Evolutionary conservation across 2,329 filamentous ascomycete species (phyloP).

Genomic region (Alternaria dauci): DNA sequence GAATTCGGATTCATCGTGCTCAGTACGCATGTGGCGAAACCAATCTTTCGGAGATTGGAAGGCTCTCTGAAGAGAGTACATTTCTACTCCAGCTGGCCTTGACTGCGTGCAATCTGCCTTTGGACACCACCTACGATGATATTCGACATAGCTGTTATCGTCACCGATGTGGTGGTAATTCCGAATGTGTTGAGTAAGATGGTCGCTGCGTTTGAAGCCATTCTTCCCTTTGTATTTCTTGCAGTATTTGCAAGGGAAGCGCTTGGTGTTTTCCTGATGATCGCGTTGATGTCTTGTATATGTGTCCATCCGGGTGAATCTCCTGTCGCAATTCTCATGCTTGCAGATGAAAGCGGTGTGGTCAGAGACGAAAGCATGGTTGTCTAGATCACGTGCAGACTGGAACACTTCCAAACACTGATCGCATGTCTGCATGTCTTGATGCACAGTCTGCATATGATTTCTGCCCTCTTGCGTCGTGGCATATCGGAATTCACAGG

Average conservation of each 20-base stretch:
- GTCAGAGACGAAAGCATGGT: fast-evolving
- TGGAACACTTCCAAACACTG: neutral
- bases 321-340: neutral
- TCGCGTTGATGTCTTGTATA: neutral
- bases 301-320: neutral
- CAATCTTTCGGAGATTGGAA: fast-evolving
- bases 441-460: neutral
- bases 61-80: no score
- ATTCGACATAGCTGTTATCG: fast-evolving
- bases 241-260: slow-evolving; percentile 5
- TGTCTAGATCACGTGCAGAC: fast-evolving
- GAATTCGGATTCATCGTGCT: neutral
- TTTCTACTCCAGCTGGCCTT: fast-evolving
- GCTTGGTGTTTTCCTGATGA: neutral
- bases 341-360: neutral
- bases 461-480: fast-evolving
- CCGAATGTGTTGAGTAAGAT: slow-evolving; percentile 2
- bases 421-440: neutral
- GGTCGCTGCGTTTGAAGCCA: slow-evolving; percentile 1
- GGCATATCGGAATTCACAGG: neutral
- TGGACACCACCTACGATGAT: neutral
- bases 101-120: neutral
- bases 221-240: slow-evolving; percentile 3
- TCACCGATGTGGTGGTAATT: slow-evolving; percentile 9
- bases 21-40: neutral